These are phyloP conservation scores for Micromonas commoda DNA, from an alignment of 139 green algal genomes.

Conservation along the genomic window DNA sequence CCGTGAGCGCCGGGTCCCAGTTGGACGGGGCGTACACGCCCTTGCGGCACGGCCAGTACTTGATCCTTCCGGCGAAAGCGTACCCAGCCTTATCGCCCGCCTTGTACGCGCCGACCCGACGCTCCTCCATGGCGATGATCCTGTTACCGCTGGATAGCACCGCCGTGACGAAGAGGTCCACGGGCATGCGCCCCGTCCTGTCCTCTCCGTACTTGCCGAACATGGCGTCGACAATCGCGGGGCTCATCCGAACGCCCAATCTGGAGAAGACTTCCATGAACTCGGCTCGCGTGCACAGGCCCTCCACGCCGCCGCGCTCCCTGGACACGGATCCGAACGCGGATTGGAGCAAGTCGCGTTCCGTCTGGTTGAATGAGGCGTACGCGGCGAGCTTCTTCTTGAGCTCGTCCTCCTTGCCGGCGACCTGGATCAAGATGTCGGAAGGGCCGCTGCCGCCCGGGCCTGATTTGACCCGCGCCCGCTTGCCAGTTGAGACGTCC, in stretches of 20 bases:
- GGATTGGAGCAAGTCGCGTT: neutral
- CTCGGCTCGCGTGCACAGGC: neutral
- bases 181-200: neutral
- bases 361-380: constrained; percentile 8
- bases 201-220: neutral
- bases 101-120: constrained; percentile 1
- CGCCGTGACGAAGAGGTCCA: neutral
- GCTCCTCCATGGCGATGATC: constrained; percentile 2
- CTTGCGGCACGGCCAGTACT: constrained; percentile 40
- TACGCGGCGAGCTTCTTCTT: constrained; percentile 1
- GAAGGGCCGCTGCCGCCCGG: too few relatives aligned
- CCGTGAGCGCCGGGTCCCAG: constrained; percentile 35
- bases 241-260: neutral
- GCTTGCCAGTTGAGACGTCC: too few relatives aligned
- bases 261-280: neutral
- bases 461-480: too few relatives aligned
- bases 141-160: neutral
- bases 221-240: neutral
- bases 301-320: neutral
- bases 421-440: neutral
- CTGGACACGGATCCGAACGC: neutral
- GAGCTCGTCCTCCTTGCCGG: neutral
- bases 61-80: constrained; percentile 8
- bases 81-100: neutral
- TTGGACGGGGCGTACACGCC: constrained; percentile 55